phyloP scores from a whole-genome alignment of 2,329 filamentous ascomycete species.

The Claviceps humidiphila region DNA sequence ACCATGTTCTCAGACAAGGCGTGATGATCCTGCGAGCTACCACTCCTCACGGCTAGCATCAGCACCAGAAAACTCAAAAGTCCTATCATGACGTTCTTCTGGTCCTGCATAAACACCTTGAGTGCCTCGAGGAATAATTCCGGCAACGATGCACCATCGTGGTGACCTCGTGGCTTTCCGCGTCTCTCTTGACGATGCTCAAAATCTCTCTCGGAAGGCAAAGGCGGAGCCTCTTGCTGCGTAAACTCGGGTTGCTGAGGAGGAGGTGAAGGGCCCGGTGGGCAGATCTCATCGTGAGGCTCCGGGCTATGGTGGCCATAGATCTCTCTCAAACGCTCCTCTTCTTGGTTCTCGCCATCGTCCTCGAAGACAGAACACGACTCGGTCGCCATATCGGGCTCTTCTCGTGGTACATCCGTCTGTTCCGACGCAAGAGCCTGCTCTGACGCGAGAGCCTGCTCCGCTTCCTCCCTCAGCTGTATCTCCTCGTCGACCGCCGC shows the following conservation, averaged over 20 bases:
- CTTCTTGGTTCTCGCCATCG: conserved; percentile 30
- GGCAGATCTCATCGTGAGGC: conserved; percentile 1
- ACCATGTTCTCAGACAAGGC: background rate
- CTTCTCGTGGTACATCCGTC: conserved; percentile 7
- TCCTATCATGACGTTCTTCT: conserved; percentile 45
- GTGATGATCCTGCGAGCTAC: conserved; percentile 10
- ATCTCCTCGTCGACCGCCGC: conserved; percentile 6
- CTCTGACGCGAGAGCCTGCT: conserved; percentile 9
- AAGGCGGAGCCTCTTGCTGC: conserved; percentile 8
- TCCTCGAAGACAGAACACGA: conserved; percentile 10
- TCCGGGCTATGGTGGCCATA: conserved; percentile 28
- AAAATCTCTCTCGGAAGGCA: conserved; percentile 13
- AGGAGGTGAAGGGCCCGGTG: background rate
- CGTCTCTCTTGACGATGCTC: conserved; percentile 19
- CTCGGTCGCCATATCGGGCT: conserved; percentile 7
- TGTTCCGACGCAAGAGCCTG: conserved; percentile 1
- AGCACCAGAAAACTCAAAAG: conserved; percentile 40
- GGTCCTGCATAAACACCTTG: conserved; percentile 41
- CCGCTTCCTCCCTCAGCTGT: conserved; percentile 16
- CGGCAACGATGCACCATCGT: conserved; percentile 34
- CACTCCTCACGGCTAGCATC: conserved; percentile 30
- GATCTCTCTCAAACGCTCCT: conserved; percentile 40
- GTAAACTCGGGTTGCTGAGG: conserved; percentile 6
- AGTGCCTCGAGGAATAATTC: conserved; percentile 41
- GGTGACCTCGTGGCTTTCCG: conserved; percentile 15